These are phyloP conservation scores for Colletotrichum siamense DNA, from an alignment of 2,329 filamentous ascomycete species.

Conservation along the genomic window DNA sequence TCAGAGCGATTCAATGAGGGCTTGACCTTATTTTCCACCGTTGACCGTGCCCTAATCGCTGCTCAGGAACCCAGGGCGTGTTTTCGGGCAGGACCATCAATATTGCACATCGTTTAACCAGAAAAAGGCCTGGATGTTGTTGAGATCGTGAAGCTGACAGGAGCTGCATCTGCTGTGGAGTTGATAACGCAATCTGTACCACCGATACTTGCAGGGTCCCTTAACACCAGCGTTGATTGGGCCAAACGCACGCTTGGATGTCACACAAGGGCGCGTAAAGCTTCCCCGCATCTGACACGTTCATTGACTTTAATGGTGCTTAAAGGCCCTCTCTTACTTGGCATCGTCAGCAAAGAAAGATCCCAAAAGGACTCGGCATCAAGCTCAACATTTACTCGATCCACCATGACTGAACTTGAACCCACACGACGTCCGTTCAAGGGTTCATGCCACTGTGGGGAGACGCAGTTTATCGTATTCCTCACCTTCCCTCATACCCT, in stretches of 20 bases:
- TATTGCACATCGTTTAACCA: not conserved
- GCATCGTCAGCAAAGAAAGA: not conserved
- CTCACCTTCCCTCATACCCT: slow-evolving; percentile 43
- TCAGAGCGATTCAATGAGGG: not conserved
- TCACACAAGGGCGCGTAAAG: not conserved
- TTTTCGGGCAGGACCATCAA: not conserved
- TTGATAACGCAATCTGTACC: not conserved
- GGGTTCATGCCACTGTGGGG: slow-evolving; percentile 54
- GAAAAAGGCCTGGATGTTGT: not conserved
- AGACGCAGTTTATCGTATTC: slow-evolving; percentile 45
- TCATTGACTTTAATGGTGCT: not conserved
- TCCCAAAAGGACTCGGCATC: not conserved
- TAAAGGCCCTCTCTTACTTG: not conserved
- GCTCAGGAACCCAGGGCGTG: not conserved
- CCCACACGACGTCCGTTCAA: slow-evolving; percentile 29
- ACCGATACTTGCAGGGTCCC: not conserved
- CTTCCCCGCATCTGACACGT: not conserved
- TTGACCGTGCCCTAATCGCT: not conserved
- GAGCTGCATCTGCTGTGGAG: not conserved
- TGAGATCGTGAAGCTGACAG: not conserved
- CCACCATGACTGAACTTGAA: not conserved
- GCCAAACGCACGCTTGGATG: not conserved
- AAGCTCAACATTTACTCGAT: not conserved
- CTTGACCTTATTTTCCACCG: not conserved
- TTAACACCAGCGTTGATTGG: not conserved